Base-by-base conservation (phyloP, 495 filamentous ascomycete species). In the Hypoxylon rickii region DNA sequence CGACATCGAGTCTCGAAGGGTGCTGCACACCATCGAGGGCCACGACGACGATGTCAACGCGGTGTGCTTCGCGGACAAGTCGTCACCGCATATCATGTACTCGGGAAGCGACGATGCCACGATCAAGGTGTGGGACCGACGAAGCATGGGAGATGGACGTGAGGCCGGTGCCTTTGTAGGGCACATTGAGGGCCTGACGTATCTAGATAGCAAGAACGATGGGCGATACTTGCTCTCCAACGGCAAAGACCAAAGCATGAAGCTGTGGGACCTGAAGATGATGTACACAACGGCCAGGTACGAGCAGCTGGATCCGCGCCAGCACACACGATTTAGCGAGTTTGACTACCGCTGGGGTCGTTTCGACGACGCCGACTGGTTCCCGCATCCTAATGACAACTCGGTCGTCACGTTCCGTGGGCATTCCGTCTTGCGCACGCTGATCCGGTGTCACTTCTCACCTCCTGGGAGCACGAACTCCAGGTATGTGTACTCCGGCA, bases 391-490 rank as follows among this genome's bases (percentile, higher is more conserved):
- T 2, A 73, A 93, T 54, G 94, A 98, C 73, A 92, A 90, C 73
- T 93, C 89, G 2, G 73, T 98, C 2, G 94, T 98, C 45, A 97
- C 92, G 2, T 97, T 92, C 79, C 81, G 88, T 18, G 94, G 93
- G 40, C 94, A 98, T 70, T 79, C 79, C 19, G 90, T 98, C 7
- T 79, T 92, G 47, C 86, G 89, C 50, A 98, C 94, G 1, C 70
- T 98, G 44, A 97, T 97, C 49, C 80, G 94, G 26, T 98, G 94
- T 63, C 94, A 97, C 69, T 98, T 98, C 76, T 94, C 90, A 40
- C 94, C 94, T 6, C 87, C 90, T 0, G 83, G 79, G 10, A 94
- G 89, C 71, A 93, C 92, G 12, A 86, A 96, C 65, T 92, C 89
- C 13, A 83, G 90, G 63, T 98, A 97, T 66, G 89, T 98, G 15